Base-by-base conservation (phyloP, 306 rosid species). In the Mimosa pudica region DNA sequence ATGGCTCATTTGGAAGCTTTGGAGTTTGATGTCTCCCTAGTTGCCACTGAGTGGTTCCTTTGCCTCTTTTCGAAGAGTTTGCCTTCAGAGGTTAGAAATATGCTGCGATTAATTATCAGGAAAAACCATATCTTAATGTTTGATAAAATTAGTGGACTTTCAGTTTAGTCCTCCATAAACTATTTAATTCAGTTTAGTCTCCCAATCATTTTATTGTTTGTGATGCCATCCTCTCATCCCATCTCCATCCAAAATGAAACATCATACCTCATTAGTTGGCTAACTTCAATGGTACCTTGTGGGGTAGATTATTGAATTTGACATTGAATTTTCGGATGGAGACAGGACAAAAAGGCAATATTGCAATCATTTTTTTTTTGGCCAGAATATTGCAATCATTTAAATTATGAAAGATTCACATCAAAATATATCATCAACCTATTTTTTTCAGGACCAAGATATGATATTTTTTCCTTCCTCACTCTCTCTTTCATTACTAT, bases 11-110 rank as follows among this genome's bases (percentile, higher is more conserved):
- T 96, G 88, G 98, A 93, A 84, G 87, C 88, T 74, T 75, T 96
- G 86, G 97, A 90, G 45, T 96, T 96, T 77, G 99, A 96, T 78
- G 94, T 93, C 82, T 96, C 99, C 78, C 99, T 96, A 84, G 98
- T 96, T 71, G 91, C 98, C 80, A 93, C 99, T 0, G 98, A 96
- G 90, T 96, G 99, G 97, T 96, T 96, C 85, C 93, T 93, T 12
- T 96, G 99, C 85, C 90, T 96, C 72, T 96, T 96, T 66, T 93
- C 99, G 0, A 96, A 96, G 82, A 96, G 99, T 80, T 74, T 96
- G 57, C 99, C 99, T 81, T 96, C 98, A 0, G 98, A 93, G 99
- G 99, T 96, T 78, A 48, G 83, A 80, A 48, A 71, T 58, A 33
- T 49, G 54, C 24, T 58, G 66, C 47, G 33, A 57, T 65, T 20